Conservation (phyloP, 306 rosid species). For the Quercus agrifolia region DNA sequence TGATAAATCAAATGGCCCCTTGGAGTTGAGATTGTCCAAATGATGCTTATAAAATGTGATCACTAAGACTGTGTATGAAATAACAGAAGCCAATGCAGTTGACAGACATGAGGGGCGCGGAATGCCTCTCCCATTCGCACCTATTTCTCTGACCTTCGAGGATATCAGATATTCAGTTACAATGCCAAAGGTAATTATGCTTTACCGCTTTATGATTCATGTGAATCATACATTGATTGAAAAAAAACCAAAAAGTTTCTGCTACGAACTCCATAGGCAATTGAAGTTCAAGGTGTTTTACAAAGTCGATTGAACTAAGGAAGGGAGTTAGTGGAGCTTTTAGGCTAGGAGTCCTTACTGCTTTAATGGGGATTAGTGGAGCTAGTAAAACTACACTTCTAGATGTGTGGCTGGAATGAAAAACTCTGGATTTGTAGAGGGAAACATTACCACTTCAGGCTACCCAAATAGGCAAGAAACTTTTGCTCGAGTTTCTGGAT, state of each 20-base stretch:
- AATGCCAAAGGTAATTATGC: slow-evolving; percentile 23
- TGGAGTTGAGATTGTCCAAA: neutral
- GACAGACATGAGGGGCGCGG: neutral
- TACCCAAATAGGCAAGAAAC: slow-evolving; percentile 17
- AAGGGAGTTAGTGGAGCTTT: slow-evolving; percentile 28
- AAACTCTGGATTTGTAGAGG: slow-evolving; percentile 19
- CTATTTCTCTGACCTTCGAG: slow-evolving; percentile 18
- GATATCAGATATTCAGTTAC: slow-evolving; percentile 25
- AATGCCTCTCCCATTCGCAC: slow-evolving; percentile 23
- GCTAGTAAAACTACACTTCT: slow-evolving; percentile 33
- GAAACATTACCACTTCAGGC: slow-evolving; percentile 22
- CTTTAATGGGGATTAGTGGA: slow-evolving; percentile 33
- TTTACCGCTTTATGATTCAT: neutral
- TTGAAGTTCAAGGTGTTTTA: slow-evolving; percentile 19
- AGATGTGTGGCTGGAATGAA: slow-evolving; percentile 32
- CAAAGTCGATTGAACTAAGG: slow-evolving; percentile 11
- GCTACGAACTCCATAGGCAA: slow-evolving; percentile 8
- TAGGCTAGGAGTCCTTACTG: slow-evolving; percentile 29
- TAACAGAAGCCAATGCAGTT: neutral
- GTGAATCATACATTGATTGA: neutral
- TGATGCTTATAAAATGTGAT: neutral
- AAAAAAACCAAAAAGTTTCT: neutral
- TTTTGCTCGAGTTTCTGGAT: slow-evolving; percentile 28
- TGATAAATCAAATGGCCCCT: too few species aligned
- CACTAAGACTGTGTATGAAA: neutral